phyloP scores from a whole-genome alignment of 2,329 filamentous ascomycete species.

The Pseudogymnoascus sp. region DNA sequence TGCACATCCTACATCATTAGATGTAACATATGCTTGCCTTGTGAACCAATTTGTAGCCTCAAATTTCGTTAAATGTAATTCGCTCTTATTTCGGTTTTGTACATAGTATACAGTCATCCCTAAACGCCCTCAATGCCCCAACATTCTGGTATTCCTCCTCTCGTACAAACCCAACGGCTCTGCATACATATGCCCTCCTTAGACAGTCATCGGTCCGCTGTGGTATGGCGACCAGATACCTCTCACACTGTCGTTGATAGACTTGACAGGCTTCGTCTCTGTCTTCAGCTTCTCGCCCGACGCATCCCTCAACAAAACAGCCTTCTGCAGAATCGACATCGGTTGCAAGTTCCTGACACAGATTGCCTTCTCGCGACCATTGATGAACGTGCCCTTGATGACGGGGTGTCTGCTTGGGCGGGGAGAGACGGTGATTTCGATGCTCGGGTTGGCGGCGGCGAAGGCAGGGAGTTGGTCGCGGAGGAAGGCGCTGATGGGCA shows the following conservation, averaged over 20 bases:
- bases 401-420: conserved; percentile 85
- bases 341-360: conserved; percentile 82
- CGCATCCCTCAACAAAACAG: conserved; percentile 61
- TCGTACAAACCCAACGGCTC: conserved; percentile 36
- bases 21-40: background rate
- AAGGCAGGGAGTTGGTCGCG: conserved; percentile 68
- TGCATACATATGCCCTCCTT: background rate
- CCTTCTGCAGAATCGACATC: conserved; percentile 74
- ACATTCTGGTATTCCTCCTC: background rate
- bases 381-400: conserved; percentile 85
- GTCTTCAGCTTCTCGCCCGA: conserved; percentile 65
- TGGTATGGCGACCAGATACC: conserved; percentile 66
- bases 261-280: conserved; percentile 55
- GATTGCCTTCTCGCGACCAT: conserved; percentile 74
- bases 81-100: conserved; percentile 1
- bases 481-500: conserved; percentile 61
- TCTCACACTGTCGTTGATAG: conserved; percentile 57
- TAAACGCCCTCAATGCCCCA: conserved; percentile 20
- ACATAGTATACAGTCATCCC: conserved; percentile 12
- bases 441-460: conserved; percentile 70
- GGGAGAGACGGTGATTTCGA: conserved; percentile 88
- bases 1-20: background rate
- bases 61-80: background rate
- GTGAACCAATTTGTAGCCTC: background rate
- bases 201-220: conserved; percentile 36